A percentile compares a stretch with the other conserved stretches of the same genome.
These are phyloP conservation scores for Corymbia citriodora DNA, from an alignment of 441 rosid species.

Conservation along the genomic window DNA sequence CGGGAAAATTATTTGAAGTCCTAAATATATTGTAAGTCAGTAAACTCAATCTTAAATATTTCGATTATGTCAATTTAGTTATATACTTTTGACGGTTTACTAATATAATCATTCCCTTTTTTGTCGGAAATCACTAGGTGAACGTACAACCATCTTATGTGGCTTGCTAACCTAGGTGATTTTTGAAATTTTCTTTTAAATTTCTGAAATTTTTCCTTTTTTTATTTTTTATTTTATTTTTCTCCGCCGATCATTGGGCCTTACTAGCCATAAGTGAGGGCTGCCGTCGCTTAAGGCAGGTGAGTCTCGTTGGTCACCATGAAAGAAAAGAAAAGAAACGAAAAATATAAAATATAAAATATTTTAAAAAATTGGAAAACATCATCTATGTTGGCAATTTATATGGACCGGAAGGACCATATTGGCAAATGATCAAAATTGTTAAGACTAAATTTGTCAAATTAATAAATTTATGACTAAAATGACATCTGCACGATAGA, in stretches of 20 bases:
- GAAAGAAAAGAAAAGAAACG: background rate
- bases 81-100: background rate
- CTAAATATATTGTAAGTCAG: accelerated
- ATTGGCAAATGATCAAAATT: background rate
- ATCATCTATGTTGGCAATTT: background rate
- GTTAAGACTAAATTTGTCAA: background rate
- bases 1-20: background rate
- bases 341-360: background rate
- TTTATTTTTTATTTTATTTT: background rate
- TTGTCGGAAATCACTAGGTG: background rate
- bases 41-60: background rate
- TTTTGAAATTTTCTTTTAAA: background rate
- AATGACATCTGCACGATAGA: background rate
- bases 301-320: background rate
- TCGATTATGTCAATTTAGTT: background rate
- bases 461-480: accelerated
- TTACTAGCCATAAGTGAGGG: accelerated
- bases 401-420: accelerated
- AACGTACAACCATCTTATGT: accelerated
- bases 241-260: accelerated
- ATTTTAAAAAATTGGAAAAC: too few relatives aligned
- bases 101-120: background rate
- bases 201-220: background rate
- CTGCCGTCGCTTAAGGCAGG: too few relatives aligned
- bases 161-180: accelerated